These are phyloP conservation scores for Kwoniella shivajii DNA, from an alignment of 1,284 basidiomycete genomes.

Conservation along the genomic window DNA sequence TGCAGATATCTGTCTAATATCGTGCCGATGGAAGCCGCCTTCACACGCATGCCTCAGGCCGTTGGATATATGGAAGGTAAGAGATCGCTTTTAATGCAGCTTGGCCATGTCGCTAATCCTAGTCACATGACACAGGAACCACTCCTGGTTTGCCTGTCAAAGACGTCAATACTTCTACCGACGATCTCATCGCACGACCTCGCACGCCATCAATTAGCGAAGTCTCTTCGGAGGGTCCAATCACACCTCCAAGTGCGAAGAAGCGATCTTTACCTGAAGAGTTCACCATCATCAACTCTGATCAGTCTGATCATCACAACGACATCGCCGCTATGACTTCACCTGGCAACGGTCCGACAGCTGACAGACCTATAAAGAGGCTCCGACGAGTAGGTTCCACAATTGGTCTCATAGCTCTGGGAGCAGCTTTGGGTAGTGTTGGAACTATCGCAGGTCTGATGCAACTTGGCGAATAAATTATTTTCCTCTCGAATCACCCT, in stretches of 20 bases:
- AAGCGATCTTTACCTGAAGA: conserved; percentile 20
- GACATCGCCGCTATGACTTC: not conserved
- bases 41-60: too few relatives aligned
- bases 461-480: conserved; percentile 35
- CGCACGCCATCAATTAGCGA: conserved; percentile 1
- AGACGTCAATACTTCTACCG: too few relatives aligned
- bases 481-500: too few relatives aligned
- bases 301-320: not conserved
- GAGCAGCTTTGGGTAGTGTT: conserved; percentile 35
- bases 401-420: conserved; percentile 30
- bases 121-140: too few relatives aligned
- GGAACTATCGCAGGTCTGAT: conserved; percentile 42
- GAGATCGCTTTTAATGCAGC: too few relatives aligned
- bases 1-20: too few relatives aligned
- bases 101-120: too few relatives aligned
- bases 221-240: conserved; percentile 2
- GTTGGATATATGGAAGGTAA: too few relatives aligned
- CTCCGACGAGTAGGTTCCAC: conserved; percentile 3
- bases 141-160: too few relatives aligned
- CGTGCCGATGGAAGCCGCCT: too few relatives aligned
- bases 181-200: not conserved
- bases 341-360: not conserved
- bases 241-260: conserved; percentile 7
- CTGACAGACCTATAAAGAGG: conserved; percentile 5
- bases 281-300: not conserved